Evolutionary conservation across 441 rosid genomes (phyloP).

Genomic region (Adansonia madagascariensis): DNA sequence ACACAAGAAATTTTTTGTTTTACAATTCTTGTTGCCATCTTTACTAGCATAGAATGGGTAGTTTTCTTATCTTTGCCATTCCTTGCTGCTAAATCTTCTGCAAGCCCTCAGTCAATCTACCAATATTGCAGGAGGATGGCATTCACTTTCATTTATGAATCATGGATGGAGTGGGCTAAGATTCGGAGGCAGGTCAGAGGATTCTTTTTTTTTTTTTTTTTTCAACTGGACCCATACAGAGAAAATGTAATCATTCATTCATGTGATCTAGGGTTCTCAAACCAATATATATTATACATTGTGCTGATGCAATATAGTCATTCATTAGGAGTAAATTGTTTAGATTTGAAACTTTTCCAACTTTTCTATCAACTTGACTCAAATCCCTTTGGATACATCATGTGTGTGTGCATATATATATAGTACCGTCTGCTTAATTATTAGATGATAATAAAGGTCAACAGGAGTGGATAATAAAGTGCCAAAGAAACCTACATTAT

Average conservation of each 20-base stretch:
- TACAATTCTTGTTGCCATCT: constrained; percentile 20
- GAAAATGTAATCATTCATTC: not conserved
- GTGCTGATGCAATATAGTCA: not conserved
- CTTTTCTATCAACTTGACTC: not conserved
- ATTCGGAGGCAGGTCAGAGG: constrained; percentile 32
- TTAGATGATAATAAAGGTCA: constrained; percentile 10
- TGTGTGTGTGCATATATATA: not conserved
- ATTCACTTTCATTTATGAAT: constrained; percentile 2
- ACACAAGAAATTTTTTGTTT: not conserved
- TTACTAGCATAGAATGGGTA: constrained; percentile 30
- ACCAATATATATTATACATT: constrained; percentile 2
- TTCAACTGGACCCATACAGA: not conserved
- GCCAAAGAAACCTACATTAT: not conserved
- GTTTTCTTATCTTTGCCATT: constrained; percentile 26
- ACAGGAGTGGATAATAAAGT: constrained; percentile 8
- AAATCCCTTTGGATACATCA: not conserved
- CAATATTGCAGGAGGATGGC: constrained; percentile 23
- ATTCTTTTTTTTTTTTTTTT: not conserved
- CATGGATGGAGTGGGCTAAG: constrained; percentile 34
- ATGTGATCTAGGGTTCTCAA: not conserved
- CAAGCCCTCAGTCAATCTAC: constrained; percentile 8
- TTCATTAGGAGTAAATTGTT: not conserved
- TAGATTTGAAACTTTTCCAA: not conserved
- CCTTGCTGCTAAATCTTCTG: constrained; percentile 26
- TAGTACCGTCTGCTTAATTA: not conserved